Base-by-base conservation (phyloP, 2,329 filamentous ascomycete genomes). In the Exophiala sp. region DNA sequence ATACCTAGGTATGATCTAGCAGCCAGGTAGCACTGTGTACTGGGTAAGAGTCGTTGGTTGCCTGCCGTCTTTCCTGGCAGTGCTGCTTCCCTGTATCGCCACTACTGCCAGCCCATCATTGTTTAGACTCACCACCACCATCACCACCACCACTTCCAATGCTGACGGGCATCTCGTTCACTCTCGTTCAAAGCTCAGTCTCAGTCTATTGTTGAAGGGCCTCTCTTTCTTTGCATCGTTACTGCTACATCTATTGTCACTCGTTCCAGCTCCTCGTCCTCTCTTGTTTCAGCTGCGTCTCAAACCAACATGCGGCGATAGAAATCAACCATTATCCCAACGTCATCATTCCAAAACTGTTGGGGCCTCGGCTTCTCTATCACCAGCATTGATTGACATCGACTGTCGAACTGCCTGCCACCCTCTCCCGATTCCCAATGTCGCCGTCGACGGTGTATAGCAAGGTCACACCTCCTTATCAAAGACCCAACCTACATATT, bases 401-500 rank as follows among this genome's bases (percentile, higher is more conserved):
- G 24, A 27, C 24, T 27, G 24, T 32, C 29, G 29, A 32, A 32
- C 29, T n/a, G 29, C 8, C 29, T 32, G 29, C 29, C 29, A 32
- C 29, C 11, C 7, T 9, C 29, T 9, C 11, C 29, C 29, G 3
- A 10, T 3, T n/a, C 29, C 29, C 29, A 41, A 64, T 64, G 62
- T 64, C 62, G 41, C 62, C 60, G 29, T 56, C 59, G 35, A 57
- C 56, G 23, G 43, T 58, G 7, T 52, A 51, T 44, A 49, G 7
- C 30, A 60, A 58, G 46, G 55, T 57, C 39, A 58, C 52, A 10
- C 58, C 58, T 16, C 72, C 83, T 46, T 60, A 60, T 40, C 57
- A 58, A 29, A 41, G 53, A 45, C 58, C 58, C 11, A 76, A 75
- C 50, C 78, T 84, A 64, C 40, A 57, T 30, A 78, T 85, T 54